phyloP scores from a whole-genome alignment of 2,329 filamentous ascomycete genomes.

The Teratosphaeria destructans region DNA sequence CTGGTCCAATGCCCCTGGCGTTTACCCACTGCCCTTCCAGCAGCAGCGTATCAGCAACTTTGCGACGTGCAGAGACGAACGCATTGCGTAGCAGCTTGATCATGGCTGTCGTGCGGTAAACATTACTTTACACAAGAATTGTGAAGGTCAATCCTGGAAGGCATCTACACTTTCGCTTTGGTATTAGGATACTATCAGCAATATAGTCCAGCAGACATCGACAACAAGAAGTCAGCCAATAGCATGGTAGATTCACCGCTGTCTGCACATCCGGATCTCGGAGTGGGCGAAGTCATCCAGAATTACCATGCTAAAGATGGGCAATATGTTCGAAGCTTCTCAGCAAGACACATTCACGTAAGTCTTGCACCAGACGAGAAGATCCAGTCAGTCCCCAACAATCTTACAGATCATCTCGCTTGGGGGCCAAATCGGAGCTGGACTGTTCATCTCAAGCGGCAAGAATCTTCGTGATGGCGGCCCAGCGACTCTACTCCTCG shows the following conservation, averaged over 20 bases:
- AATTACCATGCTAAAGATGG: slow-evolving; percentile 3
- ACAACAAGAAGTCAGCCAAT: background rate
- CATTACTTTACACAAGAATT: background rate
- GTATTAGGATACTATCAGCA: background rate
- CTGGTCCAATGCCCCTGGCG: background rate
- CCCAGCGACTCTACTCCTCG: slow-evolving; percentile 30
- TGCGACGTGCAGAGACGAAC: background rate
- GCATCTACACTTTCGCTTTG: too few relatives aligned
- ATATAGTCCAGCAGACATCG: background rate
- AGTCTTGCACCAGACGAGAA: background rate
- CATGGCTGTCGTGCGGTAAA: background rate
- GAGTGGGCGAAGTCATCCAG: background rate
- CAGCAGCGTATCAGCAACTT: background rate
- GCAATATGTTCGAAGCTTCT: slow-evolving; percentile 6
- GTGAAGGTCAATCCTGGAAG: background rate
- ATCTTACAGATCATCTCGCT: slow-evolving; percentile 18
- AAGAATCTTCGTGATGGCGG: slow-evolving; percentile 37
- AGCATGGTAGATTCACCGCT: background rate
- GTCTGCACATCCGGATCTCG: background rate
- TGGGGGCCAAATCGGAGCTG: slow-evolving; percentile 35
- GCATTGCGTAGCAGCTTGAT: background rate
- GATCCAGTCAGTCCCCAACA: background rate
- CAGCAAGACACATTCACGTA: slow-evolving; percentile 7
- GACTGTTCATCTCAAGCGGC: slow-evolving; percentile 42
- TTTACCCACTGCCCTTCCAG: background rate